phyloP scores from a whole-genome alignment of 1,139 yeast genomes.

The Meyerozyma athensensis region DNA sequence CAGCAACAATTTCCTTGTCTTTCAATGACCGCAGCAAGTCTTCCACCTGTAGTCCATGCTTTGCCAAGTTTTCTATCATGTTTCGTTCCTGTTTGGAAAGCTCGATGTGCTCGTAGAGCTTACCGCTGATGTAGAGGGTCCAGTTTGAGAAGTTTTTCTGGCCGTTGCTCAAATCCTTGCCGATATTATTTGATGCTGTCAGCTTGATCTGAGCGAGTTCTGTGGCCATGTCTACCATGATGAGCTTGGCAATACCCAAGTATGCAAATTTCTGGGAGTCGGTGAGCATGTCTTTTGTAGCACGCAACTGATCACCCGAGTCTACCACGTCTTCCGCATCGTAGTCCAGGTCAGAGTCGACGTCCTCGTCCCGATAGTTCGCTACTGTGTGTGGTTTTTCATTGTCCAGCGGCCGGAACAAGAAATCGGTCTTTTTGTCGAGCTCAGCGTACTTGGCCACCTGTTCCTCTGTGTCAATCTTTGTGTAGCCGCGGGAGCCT shows the following conservation, averaged over 20 bases:
- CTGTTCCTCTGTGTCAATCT: conserved; percentile 84
- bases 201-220: conserved; percentile 60
- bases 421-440: conserved; percentile 78
- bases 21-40: conserved; percentile 65
- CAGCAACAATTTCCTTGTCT: conserved; percentile 4
- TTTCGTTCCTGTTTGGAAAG: conserved; percentile 65
- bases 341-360: conserved; percentile 19
- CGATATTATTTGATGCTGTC: conserved; percentile 47
- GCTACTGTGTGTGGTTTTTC: conserved; percentile 1
- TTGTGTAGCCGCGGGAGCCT: conserved; percentile 65
- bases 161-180: conserved; percentile 59
- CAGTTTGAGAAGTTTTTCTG: conserved; percentile 83
- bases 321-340: conserved; percentile 40
- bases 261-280: conserved; percentile 91
- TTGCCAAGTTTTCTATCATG: conserved; percentile 84
- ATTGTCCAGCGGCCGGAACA: conserved; percentile 44
- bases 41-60: conserved; percentile 72
- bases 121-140: conserved; percentile 69
- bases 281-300: conserved; percentile 76
- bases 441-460: conserved; percentile 71
- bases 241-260: conserved; percentile 75
- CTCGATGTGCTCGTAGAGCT: conserved; percentile 79
- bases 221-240: conserved; percentile 77
- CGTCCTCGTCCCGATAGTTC: conserved; percentile 18
- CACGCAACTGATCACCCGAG: conserved; percentile 60